Evolutionary conservation across 768 basidiomycete genomes (phyloP).

Genomic region (Dentipellis fragilis): DNA sequence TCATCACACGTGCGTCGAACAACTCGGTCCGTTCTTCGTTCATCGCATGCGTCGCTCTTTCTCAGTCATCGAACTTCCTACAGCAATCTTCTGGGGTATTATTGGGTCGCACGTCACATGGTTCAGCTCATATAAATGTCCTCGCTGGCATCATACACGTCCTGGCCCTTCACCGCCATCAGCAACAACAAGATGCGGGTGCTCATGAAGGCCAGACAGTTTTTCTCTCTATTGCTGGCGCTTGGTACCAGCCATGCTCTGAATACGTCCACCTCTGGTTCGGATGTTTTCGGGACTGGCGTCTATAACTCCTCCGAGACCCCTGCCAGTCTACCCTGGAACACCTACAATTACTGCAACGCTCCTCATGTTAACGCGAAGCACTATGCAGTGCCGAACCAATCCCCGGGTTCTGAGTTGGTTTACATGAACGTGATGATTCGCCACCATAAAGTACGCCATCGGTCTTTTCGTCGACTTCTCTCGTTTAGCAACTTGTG

Average conservation of each 20-base stretch:
- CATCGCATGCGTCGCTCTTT: too few relatives aligned
- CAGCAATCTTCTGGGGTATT: too few relatives aligned
- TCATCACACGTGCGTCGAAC: too few relatives aligned
- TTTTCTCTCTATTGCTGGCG: too few relatives aligned
- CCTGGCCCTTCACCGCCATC: background rate
- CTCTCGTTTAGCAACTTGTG: background rate
- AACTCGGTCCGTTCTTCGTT: too few relatives aligned
- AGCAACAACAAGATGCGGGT: background rate
- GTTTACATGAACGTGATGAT: conserved; percentile 33
- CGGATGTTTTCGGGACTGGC: conserved; percentile 17
- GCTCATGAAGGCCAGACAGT: too few relatives aligned
- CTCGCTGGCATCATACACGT: background rate
- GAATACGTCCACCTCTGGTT: background rate
- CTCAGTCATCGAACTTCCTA: too few relatives aligned
- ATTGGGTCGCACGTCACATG: background rate
- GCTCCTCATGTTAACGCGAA: conserved; percentile 34
- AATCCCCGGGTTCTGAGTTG: conserved; percentile 22
- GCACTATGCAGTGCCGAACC: conserved; percentile 26
- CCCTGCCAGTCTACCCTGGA: conserved; percentile 31
- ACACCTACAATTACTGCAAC: conserved; percentile 46
- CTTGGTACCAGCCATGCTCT: too few relatives aligned
- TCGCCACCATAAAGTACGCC: conserved; percentile 37
- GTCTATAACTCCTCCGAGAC: conserved; percentile 37
- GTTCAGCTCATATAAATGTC: background rate
- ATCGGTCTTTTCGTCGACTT: background rate